Evolutionary conservation across 1,284 basidiomycete species (phyloP).

Genomic region (Ceratobasidium sp.): DNA sequence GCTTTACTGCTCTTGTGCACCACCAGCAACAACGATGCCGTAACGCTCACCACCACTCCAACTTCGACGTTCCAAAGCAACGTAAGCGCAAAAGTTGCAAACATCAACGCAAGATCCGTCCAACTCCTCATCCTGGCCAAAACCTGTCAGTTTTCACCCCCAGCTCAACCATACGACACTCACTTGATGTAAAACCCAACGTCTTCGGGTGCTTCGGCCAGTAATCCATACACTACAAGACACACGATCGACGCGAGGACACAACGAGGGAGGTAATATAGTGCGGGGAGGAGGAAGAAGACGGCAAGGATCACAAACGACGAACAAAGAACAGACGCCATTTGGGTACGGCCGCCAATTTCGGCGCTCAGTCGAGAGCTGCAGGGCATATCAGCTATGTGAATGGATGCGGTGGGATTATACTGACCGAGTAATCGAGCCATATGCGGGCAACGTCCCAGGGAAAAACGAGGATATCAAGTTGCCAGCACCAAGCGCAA

Average conservation of each 20-base stretch:
- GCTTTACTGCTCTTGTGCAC: slow-evolving; percentile 86
- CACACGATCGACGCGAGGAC: slow-evolving; percentile 83
- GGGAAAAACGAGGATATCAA: slow-evolving; percentile 81
- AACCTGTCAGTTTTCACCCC: slow-evolving; percentile 24
- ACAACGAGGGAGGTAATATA: slow-evolving; percentile 83
- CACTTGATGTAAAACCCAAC: slow-evolving; percentile 83
- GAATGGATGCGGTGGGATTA: slow-evolving; percentile 10
- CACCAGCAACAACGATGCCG: slow-evolving; percentile 86
- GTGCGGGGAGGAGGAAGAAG: slow-evolving; percentile 84
- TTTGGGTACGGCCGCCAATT: slow-evolving; percentile 86
- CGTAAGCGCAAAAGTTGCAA: slow-evolving; percentile 83
- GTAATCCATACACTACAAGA: slow-evolving; percentile 83
- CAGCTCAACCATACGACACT: slow-evolving; percentile 52
- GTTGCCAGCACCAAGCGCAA: slow-evolving; percentile 83
- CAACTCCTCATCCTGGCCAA: slow-evolving; percentile 79
- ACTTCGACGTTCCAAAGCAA: slow-evolving; percentile 84
- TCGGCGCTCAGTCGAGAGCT: slow-evolving; percentile 88
- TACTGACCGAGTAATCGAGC: slow-evolving; percentile 81
- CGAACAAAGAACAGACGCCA: slow-evolving; percentile 85
- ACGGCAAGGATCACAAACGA: slow-evolving; percentile 80
- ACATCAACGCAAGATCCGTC: slow-evolving; percentile 86
- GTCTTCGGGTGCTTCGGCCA: slow-evolving; percentile 90
- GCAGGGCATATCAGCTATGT: slow-evolving; percentile 3
- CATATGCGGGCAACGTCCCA: slow-evolving; percentile 88
- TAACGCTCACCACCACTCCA: slow-evolving; percentile 85